Percentiles rank a stretch among this genome's conserved stretches.
Evolutionary conservation across 2,329 filamentous ascomycete species (phyloP).

Genomic region (Zasmidium citrigriseum): DNA sequence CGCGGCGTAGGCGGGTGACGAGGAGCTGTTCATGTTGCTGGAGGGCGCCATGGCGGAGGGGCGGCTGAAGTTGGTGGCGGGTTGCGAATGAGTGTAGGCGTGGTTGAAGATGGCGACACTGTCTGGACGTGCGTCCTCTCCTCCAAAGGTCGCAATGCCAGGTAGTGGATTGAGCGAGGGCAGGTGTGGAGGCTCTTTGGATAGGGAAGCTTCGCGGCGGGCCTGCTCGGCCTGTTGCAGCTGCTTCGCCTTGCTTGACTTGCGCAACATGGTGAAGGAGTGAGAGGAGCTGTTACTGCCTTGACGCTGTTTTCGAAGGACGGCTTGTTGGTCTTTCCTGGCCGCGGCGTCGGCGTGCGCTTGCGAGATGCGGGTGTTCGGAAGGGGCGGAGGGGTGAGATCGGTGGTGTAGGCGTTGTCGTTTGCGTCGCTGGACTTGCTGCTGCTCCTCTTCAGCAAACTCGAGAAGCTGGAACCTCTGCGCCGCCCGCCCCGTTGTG

Average conservation of each 20-base stretch:
- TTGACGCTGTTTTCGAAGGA: not conserved
- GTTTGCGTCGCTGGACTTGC: conserved; percentile 3
- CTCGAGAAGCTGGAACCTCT: conserved; percentile 4
- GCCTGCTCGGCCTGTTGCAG: conserved; percentile 21
- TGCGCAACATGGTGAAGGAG: conserved; percentile 32
- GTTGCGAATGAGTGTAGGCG: conserved; percentile 37
- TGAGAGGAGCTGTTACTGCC: conserved; percentile 7
- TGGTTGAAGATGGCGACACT: conserved; percentile 59
- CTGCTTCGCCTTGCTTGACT: conserved; percentile 37
- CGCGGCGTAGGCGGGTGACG: conserved; percentile 30
- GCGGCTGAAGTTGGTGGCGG: conserved; percentile 42
- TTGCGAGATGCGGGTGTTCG: conserved; percentile 15
- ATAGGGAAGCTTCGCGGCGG: conserved; percentile 50
- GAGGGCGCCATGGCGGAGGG: conserved; percentile 26
- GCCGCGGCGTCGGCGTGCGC: conserved; percentile 7
- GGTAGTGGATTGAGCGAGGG: conserved; percentile 47
- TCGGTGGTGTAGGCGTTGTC: conserved; percentile 7
- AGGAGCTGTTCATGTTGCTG: conserved; percentile 24
- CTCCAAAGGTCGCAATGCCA: conserved; percentile 60
- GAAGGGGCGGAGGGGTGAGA: conserved; percentile 13
- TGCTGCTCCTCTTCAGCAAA: conserved; percentile 2
- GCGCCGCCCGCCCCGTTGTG: not conserved
- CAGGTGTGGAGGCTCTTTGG: conserved; percentile 61
- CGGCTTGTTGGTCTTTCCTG: not conserved
- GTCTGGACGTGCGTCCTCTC: conserved; percentile 66